A percentile compares a stretch with the other conserved stretches of the same genome.
phyloP scores from a whole-genome alignment of 441 rosid species.

The Syzygium malaccense region DNA sequence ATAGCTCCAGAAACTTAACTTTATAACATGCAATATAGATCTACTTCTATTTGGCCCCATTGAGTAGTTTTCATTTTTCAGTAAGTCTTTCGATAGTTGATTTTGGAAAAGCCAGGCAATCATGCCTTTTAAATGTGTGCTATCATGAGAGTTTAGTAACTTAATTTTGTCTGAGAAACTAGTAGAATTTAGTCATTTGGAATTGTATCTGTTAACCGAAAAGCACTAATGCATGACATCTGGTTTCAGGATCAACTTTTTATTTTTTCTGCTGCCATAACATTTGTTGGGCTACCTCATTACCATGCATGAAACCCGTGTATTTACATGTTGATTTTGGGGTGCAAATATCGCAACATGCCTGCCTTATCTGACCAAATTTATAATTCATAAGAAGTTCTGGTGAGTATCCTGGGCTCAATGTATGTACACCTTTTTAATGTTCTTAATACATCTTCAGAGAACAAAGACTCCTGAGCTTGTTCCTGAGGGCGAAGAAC shows the following conservation, averaged over 20 bases:
- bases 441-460: conserved; percentile 24
- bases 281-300: background rate
- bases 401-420: background rate
- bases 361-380: background rate
- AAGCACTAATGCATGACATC: background rate
- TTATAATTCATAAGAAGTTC: background rate
- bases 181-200: background rate
- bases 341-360: background rate
- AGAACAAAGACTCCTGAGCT: conserved; percentile 83
- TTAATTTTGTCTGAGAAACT: background rate
- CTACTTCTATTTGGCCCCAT: background rate
- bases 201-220: background rate
- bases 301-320: background rate
- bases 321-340: background rate
- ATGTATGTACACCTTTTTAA: background rate
- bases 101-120: background rate
- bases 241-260: background rate
- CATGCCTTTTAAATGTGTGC: background rate
- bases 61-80: background rate
- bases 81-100: background rate
- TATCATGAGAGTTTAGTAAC: background rate
- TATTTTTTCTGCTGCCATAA: background rate
- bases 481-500: conserved; percentile 71
- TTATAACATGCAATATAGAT: background rate
- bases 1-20: background rate